phyloP scores from a whole-genome alignment of 2,329 filamentous ascomycete species.

The Plenodomus lindquistii region DNA sequence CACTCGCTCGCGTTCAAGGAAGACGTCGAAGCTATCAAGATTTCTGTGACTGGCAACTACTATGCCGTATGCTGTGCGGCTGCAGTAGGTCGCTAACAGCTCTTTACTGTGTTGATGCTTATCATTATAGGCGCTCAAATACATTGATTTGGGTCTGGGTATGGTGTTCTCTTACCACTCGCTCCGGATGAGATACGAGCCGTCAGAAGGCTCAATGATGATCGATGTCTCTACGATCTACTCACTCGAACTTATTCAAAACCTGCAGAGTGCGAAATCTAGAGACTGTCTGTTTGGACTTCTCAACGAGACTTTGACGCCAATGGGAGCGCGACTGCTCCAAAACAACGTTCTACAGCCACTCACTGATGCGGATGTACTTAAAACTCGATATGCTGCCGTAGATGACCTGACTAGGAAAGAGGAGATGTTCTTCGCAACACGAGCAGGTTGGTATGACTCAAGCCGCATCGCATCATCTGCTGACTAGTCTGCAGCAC shows the following conservation, averaged over 20 bases:
- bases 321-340: slow-evolving; percentile 85
- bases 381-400: slow-evolving; percentile 76
- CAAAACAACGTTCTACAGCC: slow-evolving; percentile 88
- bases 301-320: slow-evolving; percentile 81
- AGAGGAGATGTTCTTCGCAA: slow-evolving; percentile 81
- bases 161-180: slow-evolving; percentile 77
- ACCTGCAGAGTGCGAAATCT: slow-evolving; percentile 75
- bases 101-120: slow-evolving; percentile 1
- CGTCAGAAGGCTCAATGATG: slow-evolving; percentile 92
- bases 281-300: slow-evolving; percentile 83
- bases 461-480: slow-evolving; percentile 7
- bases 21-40: slow-evolving; percentile 79
- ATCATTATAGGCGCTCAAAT: slow-evolving; percentile 70
- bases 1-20: slow-evolving; percentile 77
- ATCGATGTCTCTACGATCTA: slow-evolving; percentile 88
- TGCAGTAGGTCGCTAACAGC: slow-evolving; percentile 69
- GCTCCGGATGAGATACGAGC: slow-evolving; percentile 82
- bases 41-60: slow-evolving; percentile 79
- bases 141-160: slow-evolving; percentile 71
- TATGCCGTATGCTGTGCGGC: slow-evolving; percentile 84
- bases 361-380: slow-evolving; percentile 70
- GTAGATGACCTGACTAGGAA: slow-evolving; percentile 79
- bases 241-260: slow-evolving; percentile 88
- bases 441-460: slow-evolving; percentile 63
- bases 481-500: slow-evolving; percentile 49